Evolutionary conservation across 2,329 filamentous ascomycete species (phyloP).

Genomic region (Xylariaceae sp.): DNA sequence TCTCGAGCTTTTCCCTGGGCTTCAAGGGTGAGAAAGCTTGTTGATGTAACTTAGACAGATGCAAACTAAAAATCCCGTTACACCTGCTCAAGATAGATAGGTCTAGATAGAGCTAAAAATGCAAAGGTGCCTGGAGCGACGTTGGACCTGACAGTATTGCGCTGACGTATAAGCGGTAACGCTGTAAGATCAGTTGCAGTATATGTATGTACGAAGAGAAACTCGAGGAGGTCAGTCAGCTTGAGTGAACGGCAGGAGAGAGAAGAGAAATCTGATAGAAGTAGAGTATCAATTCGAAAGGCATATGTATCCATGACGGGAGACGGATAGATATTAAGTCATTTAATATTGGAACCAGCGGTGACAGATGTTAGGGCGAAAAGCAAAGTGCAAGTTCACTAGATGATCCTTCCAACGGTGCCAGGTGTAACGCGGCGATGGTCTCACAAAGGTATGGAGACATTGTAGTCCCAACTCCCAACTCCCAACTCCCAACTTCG

Average conservation of each 20-base stretch:
- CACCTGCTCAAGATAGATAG: conserved; percentile 1
- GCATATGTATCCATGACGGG: conserved; percentile 31
- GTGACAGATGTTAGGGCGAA: conserved; percentile 38
- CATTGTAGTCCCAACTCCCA: conserved; percentile 27
- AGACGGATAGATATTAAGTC: conserved; percentile 40
- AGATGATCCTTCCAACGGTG: conserved; percentile 37
- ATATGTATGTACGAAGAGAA: conserved; percentile 8
- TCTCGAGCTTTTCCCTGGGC: conserved; percentile 7
- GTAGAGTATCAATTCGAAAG: conserved; percentile 24
- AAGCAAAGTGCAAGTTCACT: conserved; percentile 35
- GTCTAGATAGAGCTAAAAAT: conserved; percentile 12
- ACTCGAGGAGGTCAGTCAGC: conserved; percentile 20
- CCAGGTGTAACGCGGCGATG: conserved; percentile 38
- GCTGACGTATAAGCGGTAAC: conserved; percentile 20
- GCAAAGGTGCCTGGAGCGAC: conserved; percentile 12
- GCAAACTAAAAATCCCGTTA: conserved; percentile 4
- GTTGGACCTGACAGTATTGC: conserved; percentile 17
- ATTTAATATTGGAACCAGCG: conserved; percentile 40
- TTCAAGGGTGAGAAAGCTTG: neutral
- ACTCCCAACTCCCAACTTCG: conserved; percentile 33
- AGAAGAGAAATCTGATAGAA: conserved; percentile 23
- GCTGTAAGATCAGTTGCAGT: conserved; percentile 30
- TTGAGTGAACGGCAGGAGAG: conserved; percentile 23
- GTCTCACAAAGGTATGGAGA: conserved; percentile 37
- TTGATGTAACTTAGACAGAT: neutral